These are phyloP conservation scores for Suillus placidus DNA, from an alignment of 768 basidiomycete genomes.

Conservation along the genomic window DNA sequence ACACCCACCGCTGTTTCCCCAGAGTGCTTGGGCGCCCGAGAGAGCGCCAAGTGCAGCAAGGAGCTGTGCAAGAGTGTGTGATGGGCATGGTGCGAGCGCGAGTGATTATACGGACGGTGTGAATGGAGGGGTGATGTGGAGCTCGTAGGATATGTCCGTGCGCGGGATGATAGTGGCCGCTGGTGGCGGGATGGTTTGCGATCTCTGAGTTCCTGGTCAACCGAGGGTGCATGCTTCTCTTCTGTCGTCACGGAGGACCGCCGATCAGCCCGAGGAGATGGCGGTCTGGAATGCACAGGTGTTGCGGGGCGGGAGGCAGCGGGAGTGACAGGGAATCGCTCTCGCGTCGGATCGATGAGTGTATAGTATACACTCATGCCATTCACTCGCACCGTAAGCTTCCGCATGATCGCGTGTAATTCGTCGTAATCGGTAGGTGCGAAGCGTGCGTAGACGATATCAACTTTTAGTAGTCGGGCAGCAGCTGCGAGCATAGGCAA, in stretches of 20 bases:
- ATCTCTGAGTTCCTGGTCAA: background rate
- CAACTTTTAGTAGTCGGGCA: slow-evolving; percentile 54
- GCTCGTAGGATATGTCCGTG: slow-evolving; percentile 12
- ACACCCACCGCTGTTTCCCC: slow-evolving; percentile 65
- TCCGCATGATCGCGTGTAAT: slow-evolving; percentile 52
- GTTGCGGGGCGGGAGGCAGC: slow-evolving; percentile 37
- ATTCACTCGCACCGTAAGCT: slow-evolving; percentile 58
- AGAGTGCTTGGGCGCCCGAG: slow-evolving; percentile 28
- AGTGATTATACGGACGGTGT: slow-evolving; percentile 14
- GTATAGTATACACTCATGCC: slow-evolving; percentile 65
- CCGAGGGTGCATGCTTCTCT: background rate
- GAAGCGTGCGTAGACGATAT: slow-evolving; percentile 63
- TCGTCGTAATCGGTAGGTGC: slow-evolving; percentile 55
- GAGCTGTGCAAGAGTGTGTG: slow-evolving; percentile 41
- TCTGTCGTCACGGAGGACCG: background rate
- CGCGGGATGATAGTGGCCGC: slow-evolving; percentile 2
- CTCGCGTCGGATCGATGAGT: slow-evolving; percentile 63
- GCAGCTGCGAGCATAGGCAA: slow-evolving; percentile 57
- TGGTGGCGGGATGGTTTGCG: slow-evolving; percentile 5
- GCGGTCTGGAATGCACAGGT: slow-evolving; percentile 36
- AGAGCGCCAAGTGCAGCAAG: slow-evolving; percentile 41
- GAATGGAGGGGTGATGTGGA: slow-evolving; percentile 17
- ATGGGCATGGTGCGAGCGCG: slow-evolving; percentile 34
- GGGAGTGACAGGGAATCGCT: slow-evolving; percentile 58
- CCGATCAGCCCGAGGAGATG: slow-evolving; percentile 27